A percentile compares a stretch with the other conserved stretches of the same genome.
phyloP scores from a whole-genome alignment of 768 basidiomycete genomes.

The Megacollybia marginata region DNA sequence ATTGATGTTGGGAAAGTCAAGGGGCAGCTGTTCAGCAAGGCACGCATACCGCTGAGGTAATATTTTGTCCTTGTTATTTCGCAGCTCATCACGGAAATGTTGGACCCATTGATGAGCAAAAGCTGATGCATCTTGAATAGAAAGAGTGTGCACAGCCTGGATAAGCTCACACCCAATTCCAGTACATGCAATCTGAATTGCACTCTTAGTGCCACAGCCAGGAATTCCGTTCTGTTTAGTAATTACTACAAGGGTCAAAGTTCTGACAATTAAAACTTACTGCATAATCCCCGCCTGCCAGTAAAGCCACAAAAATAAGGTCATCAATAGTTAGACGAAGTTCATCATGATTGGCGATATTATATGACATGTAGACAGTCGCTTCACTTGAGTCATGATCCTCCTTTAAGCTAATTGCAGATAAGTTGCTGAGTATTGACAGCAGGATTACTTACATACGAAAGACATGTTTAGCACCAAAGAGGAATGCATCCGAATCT shows the following conservation, averaged over 20 bases:
- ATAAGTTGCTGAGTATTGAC: no score
- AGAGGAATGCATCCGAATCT: constrained; percentile 42
- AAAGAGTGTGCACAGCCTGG: constrained; percentile 14
- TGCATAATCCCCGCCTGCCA: constrained; percentile 35
- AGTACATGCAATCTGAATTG: constrained; percentile 26
- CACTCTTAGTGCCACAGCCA: constrained; percentile 20
- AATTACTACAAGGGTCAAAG: background rate
- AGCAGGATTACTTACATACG: constrained; percentile 24
- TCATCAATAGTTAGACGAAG: constrained; percentile 17
- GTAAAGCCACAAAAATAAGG: constrained; percentile 29
- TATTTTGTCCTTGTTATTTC: constrained; percentile 11
- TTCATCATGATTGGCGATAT: constrained; percentile 15
- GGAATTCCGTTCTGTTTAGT: constrained; percentile 6
- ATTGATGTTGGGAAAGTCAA: constrained; percentile 23
- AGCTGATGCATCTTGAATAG: background rate
- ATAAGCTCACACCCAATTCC: constrained; percentile 25
- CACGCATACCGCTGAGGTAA: constrained; percentile 15
- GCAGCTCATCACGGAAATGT: constrained; percentile 13
- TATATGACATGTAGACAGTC: constrained; percentile 11
- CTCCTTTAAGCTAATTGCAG: constrained; percentile 28
- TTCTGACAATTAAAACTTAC: constrained; percentile 16
- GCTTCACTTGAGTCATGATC: constrained; percentile 43
- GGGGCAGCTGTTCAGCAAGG: constrained; percentile 18
- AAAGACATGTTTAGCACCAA: constrained; percentile 35
- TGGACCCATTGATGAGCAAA: constrained; percentile 18